phyloP scores from a whole-genome alignment of 768 basidiomycete genomes.

The Postia placenta region DNA sequence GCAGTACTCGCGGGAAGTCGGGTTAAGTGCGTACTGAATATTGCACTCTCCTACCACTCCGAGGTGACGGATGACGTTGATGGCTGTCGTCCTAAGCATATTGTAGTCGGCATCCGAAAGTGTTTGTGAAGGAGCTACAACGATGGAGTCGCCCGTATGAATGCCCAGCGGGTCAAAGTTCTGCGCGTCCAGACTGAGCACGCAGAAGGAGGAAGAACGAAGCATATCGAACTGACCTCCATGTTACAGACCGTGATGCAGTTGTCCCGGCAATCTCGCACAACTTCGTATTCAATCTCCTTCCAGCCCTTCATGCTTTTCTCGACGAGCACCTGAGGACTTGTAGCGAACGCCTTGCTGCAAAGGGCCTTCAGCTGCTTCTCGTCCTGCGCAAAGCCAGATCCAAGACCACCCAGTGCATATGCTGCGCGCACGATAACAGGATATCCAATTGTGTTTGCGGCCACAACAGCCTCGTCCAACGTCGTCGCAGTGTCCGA shows the following conservation, averaged over 20 bases:
- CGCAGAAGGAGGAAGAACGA: too few relatives aligned
- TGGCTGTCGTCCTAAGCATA: slow-evolving; percentile 96
- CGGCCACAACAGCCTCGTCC: slow-evolving; percentile 82
- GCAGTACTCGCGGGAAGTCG: slow-evolving; percentile 92
- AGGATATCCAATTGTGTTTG: slow-evolving; percentile 82
- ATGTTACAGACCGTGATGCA: slow-evolving; percentile 99
- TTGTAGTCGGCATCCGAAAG: slow-evolving; percentile 99
- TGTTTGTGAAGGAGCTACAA: slow-evolving; percentile 96
- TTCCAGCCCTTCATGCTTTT: slow-evolving; percentile 99
- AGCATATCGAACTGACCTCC: slow-evolving; percentile 68
- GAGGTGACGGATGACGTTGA: slow-evolving; percentile 98
- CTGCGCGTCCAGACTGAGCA: slow-evolving; percentile 38
- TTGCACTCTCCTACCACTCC: slow-evolving; percentile 99
- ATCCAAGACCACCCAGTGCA: slow-evolving; percentile 92
- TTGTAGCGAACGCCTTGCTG: slow-evolving; percentile 93
- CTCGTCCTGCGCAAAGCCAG: slow-evolving; percentile 94
- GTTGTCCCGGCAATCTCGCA: slow-evolving; percentile 95
- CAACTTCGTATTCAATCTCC: slow-evolving; percentile 99
- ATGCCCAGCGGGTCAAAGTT: slow-evolving; percentile 99
- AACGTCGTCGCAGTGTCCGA: slow-evolving; percentile 81
- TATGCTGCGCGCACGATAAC: slow-evolving; percentile 97
- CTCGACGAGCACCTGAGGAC: slow-evolving; percentile 97
- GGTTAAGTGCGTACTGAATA: slow-evolving; percentile 97
- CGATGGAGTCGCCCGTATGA: slow-evolving; percentile 98
- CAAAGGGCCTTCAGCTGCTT: slow-evolving; percentile 84